These are phyloP conservation scores for Ilyonectria mors-panacis DNA, from an alignment of 2,329 filamentous ascomycete species.

Conservation along the genomic window DNA sequence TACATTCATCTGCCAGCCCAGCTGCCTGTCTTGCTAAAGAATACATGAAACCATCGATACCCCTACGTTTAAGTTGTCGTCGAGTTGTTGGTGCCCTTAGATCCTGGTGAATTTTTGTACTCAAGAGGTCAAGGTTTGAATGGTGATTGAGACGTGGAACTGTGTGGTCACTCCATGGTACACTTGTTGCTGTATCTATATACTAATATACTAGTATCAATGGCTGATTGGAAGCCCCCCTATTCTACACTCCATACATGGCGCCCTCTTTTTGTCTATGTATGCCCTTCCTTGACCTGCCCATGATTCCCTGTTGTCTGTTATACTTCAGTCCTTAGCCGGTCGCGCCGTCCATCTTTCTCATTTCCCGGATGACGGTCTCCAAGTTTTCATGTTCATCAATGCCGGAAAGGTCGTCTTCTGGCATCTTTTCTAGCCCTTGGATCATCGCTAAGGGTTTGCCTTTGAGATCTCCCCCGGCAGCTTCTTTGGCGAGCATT, in stretches of 20 bases:
- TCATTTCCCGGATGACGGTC: too few species aligned
- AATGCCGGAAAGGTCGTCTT: neutral
- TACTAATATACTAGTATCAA: neutral
- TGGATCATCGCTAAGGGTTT: neutral
- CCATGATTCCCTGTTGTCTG: neutral
- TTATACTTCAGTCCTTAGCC: neutral
- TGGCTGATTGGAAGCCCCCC: neutral
- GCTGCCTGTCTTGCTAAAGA: neutral
- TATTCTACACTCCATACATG: neutral
- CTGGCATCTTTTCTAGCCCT: neutral
- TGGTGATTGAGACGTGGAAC: too few species aligned
- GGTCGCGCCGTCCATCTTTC: neutral
- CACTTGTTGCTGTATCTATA: neutral
- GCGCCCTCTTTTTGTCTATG: neutral
- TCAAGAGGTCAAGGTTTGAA: too few species aligned
- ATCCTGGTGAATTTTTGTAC: neutral
- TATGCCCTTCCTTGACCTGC: neutral
- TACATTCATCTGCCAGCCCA: conserved; percentile 8
- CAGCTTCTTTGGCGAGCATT: neutral
- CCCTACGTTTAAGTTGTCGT: too few species aligned
- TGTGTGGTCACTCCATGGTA: too few species aligned
- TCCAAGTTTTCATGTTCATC: neutral
- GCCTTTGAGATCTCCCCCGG: neutral
- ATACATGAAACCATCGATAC: conserved; percentile 6
- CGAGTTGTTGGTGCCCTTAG: neutral